Conservation (phyloP, 768 basidiomycete genomes). For the Leccinum aurantiacum region DNA sequence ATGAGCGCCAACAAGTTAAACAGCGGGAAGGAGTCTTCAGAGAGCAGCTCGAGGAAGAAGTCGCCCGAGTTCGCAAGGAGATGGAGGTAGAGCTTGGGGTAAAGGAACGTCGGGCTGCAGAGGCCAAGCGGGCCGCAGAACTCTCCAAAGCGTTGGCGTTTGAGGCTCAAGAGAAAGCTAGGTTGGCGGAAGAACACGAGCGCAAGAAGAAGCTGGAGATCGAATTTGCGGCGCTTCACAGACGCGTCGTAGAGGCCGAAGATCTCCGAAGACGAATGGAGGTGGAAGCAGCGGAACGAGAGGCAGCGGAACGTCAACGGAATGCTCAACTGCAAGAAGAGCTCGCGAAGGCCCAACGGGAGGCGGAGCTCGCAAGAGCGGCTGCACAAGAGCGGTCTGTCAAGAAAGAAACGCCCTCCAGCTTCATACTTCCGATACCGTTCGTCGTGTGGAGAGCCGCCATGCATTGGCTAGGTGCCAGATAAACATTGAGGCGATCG, state of each 20-base stretch:
- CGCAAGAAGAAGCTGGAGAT: constrained; percentile 28
- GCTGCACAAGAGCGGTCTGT: constrained; percentile 25
- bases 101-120: constrained; percentile 24
- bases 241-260: constrained; percentile 29
- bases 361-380: constrained; percentile 24
- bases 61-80: constrained; percentile 22
- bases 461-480: constrained; percentile 33
- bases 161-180: constrained; percentile 33
- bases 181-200: constrained; percentile 31
- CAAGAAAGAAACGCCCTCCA: constrained; percentile 31
- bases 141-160: constrained; percentile 24
- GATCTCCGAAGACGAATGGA: constrained; percentile 28
- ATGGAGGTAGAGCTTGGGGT: constrained; percentile 24
- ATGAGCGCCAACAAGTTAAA: constrained; percentile 28
- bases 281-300: constrained; percentile 29
- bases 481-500: constrained; percentile 13
- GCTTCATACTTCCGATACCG: constrained; percentile 33
- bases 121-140: constrained; percentile 31
- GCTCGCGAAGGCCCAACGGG: constrained; percentile 28
- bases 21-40: constrained; percentile 25
- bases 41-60: constrained; percentile 30
- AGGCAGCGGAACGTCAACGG: constrained; percentile 29
- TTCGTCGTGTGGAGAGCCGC: constrained; percentile 36
- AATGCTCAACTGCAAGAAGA: constrained; percentile 32
- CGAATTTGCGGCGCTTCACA: constrained; percentile 28